Evolutionary conservation across 495 filamentous ascomycete species (phyloP), one percentile per base, ranked within the genome.

Genomic region (Cladorrhinum samala): DNA sequence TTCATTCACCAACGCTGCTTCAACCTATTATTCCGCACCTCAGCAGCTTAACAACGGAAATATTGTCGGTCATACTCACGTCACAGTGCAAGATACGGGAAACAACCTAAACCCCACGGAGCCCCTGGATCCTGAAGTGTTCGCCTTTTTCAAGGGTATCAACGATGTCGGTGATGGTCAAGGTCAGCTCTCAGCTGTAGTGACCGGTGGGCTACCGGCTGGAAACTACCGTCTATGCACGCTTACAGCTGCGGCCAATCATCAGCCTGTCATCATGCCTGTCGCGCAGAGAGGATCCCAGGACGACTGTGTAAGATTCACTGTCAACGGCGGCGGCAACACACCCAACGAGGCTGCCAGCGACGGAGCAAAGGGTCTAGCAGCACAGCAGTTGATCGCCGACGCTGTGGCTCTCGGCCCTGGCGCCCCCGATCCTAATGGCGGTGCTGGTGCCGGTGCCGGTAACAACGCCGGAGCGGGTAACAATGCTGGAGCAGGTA

Each of bases 51-150:
- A 67, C 69, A 18, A 55, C 33, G 63, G 63, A 9, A 63, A 66
- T 3, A 61, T 83, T 36, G 66, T 82, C 52, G 82, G 82, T 5
- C 82, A 84, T 59, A 77, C 77, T 23, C 81, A 84, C 61, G 72
- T 84, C 30, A 83, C 81, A 8, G 68, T 83, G 16, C 82, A 85
- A 54, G 65, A 75, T 47, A 52, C 83, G 16, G 72, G 72, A 5
- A 52, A 53, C 56, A 63, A 41, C 45, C 59, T 72, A 38, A 75
- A 66, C 51, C 72, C 68, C 8, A 60, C 49, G 1, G 43, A 50
- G 23, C 71, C 77, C 30, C 66, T 74, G 3, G 67, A 77, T 44
- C 59, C 77, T 18, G 66, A 60, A 2, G 58, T 52, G 42, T 62
- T 61, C 45, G 50, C 54, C 25, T 61, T 61, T 48, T 65, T 62